These are phyloP conservation scores for Thuidium tamariscinum DNA, from an alignment of 225 moss, liverwort and hornwort species.

Conservation along the genomic window DNA sequence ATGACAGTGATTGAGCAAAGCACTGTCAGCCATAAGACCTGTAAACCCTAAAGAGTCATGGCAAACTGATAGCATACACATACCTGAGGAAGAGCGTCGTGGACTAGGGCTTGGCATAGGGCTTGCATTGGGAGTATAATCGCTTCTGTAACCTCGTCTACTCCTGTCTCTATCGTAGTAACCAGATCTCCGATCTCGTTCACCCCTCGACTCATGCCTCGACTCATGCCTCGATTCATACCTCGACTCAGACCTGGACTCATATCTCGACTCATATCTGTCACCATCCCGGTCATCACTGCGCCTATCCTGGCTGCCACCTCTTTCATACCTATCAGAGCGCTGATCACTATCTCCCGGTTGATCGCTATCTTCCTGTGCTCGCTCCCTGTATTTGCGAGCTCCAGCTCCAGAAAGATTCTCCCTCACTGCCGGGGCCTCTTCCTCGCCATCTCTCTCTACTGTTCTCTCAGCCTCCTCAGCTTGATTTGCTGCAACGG, in stretches of 20 bases:
- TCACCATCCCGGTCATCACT: slow-evolving; percentile 22
- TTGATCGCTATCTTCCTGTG: slow-evolving; percentile 20
- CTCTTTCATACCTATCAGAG: slow-evolving; percentile 19
- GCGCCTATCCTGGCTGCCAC: slow-evolving; percentile 25
- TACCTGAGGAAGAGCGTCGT: slow-evolving; percentile 29
- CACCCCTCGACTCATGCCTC: no score
- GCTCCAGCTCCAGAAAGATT: slow-evolving; percentile 16
- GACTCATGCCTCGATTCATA: slow-evolving; percentile 15
- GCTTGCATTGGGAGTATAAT: slow-evolving; percentile 22
- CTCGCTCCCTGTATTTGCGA: slow-evolving; percentile 36
- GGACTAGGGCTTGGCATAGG: slow-evolving; percentile 34
- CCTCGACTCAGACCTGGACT: slow-evolving; percentile 2
- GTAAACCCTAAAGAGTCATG: neutral
- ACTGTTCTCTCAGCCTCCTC: slow-evolving; percentile 20
- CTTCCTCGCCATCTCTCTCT: slow-evolving; percentile 20
- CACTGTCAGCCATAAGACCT: neutral
- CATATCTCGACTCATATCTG: slow-evolving; percentile 13
- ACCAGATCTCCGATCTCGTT: slow-evolving; percentile 17
- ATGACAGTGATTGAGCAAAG: neutral
- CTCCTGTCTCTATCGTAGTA: slow-evolving; percentile 19
- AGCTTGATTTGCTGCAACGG: slow-evolving; percentile 28
- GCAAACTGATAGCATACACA: neutral
- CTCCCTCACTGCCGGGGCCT: neutral
- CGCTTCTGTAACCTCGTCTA: slow-evolving; percentile 11
- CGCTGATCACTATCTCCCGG: slow-evolving; percentile 14